Conservation (phyloP, 306 rosid species). For the Herpetospermum pedunculosum region DNA sequence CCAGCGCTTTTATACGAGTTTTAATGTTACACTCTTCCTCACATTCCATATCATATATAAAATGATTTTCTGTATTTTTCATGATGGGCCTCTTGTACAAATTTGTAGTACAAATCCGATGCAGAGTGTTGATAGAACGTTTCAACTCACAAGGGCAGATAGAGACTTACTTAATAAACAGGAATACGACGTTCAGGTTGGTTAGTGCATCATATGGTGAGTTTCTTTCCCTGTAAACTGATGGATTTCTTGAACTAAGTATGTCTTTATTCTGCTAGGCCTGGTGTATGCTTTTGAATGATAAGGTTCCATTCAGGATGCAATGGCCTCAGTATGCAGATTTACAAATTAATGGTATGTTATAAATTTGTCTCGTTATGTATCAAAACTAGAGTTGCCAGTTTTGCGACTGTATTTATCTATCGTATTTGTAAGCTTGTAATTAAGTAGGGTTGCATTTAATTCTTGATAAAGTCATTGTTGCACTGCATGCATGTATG, state of each 20-base stretch:
- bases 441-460: background rate
- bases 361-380: background rate
- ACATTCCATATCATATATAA: background rate
- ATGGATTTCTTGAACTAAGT: background rate
- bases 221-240: background rate
- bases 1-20: background rate
- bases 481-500: background rate
- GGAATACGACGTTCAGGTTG: slow-evolving; percentile 87
- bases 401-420: background rate
- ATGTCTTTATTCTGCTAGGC: slow-evolving; percentile 28
- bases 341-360: slow-evolving; percentile 81
- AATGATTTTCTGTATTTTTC: background rate
- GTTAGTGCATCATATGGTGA: slow-evolving; percentile 17
- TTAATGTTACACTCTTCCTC: background rate
- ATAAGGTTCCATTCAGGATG: slow-evolving; percentile 95
- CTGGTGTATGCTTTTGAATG: slow-evolving; percentile 99
- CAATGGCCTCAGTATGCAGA: slow-evolving; percentile 98
- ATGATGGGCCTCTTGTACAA: slow-evolving; percentile 7
- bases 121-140: slow-evolving; percentile 74
- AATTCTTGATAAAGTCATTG: background rate
- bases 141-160: slow-evolving; percentile 72
- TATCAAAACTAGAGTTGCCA: background rate
- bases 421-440: background rate
- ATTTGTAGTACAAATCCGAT: slow-evolving; percentile 64
- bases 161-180: slow-evolving; percentile 58